phyloP scores from a whole-genome alignment of 2,329 filamentous ascomycete genomes.

The Apiospora malaysiana region DNA sequence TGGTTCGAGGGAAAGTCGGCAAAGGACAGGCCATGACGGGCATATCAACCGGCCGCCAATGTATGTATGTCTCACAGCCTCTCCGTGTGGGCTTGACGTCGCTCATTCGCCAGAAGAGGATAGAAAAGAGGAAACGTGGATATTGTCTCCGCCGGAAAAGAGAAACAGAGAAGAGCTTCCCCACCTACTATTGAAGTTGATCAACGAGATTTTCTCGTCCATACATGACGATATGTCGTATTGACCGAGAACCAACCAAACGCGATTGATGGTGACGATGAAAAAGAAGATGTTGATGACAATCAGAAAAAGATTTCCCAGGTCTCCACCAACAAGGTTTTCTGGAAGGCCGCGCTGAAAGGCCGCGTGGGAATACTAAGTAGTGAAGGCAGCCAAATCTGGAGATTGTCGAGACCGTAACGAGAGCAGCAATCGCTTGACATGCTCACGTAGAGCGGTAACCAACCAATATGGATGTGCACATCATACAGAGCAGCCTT shows the following conservation, averaged over 20 bases:
- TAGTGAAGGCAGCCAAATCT: neutral
- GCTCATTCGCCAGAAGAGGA: constrained; percentile 4
- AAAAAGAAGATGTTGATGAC: constrained; percentile 11
- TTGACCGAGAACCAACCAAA: constrained; percentile 4
- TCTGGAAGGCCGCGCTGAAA: neutral
- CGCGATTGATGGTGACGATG: neutral
- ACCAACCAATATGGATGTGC: neutral
- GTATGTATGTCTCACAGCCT: constrained; percentile 17
- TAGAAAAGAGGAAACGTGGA: neutral
- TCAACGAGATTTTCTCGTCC: constrained; percentile 11
- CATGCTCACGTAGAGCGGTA: neutral
- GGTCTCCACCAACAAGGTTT: neutral
- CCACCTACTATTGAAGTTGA: constrained; percentile 17
- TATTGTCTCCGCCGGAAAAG: constrained; percentile 8
- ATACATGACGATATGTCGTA: constrained; percentile 12
- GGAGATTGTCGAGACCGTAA: neutral
- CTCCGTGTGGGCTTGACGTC: neutral
- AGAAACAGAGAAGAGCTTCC: neutral
- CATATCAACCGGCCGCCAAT: constrained; percentile 14
- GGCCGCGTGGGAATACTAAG: too few species aligned
- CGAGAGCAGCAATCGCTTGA: neutral
- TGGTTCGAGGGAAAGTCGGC: constrained; percentile 1
- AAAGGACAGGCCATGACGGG: constrained; percentile 12
- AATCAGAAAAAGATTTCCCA: neutral
- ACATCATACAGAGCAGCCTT: neutral